Conservation (phyloP, 2,329 filamentous ascomycete species). For the Davidsoniella virescens region DNA sequence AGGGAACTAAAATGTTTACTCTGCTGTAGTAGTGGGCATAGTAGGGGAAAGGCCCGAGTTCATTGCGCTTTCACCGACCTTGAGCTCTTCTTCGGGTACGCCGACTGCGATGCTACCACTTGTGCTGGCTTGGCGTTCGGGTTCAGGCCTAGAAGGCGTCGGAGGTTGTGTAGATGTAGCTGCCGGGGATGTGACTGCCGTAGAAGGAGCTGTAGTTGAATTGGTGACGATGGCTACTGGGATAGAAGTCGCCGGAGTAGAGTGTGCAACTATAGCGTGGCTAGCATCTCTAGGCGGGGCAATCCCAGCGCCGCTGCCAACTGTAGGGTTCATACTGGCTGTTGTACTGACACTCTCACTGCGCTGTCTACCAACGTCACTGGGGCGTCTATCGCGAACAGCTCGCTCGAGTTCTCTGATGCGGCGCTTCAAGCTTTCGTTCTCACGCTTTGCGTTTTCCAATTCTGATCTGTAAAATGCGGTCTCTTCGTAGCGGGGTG, state of each 20-base stretch:
- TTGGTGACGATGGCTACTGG: conserved; percentile 16
- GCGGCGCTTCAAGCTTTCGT: conserved; percentile 42
- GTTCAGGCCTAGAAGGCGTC: conserved; percentile 25
- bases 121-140: conserved; percentile 28
- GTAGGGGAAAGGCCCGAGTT: conserved; percentile 24
- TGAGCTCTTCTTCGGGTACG: conserved; percentile 42
- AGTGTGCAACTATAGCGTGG: not conserved
- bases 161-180: not conserved
- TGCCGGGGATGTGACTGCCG: not conserved
- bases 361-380: conserved; percentile 34
- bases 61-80: conserved; percentile 45
- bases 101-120: conserved; percentile 32
- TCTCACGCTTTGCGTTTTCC: conserved; percentile 45
- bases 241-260: not conserved
- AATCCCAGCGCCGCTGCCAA: conserved; percentile 18
- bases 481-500: conserved; percentile 45
- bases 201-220: conserved; percentile 24
- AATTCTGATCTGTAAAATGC: conserved; percentile 43
- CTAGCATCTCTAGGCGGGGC: conserved; percentile 12
- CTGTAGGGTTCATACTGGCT: conserved; percentile 23
- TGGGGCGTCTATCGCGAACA: conserved; percentile 31
- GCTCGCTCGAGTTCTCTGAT: conserved; percentile 45
- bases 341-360: conserved; percentile 39
- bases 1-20: not conserved
- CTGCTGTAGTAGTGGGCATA: not conserved